Conservation (phyloP, 495 filamentous ascomycete genomes). For the Xanthoparmelia taractica region DNA sequence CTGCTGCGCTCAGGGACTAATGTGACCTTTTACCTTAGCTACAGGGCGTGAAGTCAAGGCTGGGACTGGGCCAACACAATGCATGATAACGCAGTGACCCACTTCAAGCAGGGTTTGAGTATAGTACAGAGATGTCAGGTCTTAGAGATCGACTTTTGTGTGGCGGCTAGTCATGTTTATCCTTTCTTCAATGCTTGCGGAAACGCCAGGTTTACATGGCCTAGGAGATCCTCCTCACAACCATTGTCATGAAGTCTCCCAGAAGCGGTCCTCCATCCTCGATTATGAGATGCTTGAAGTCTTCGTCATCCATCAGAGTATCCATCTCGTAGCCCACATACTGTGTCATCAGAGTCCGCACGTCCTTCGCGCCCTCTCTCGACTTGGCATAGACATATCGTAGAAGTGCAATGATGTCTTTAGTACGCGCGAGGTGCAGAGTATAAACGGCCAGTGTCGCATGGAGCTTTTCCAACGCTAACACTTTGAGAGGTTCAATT, state of each 20-base stretch:
- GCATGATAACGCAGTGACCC: neutral
- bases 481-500: slow-evolving; percentile 26
- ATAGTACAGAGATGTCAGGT: neutral
- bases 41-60: too few species aligned
- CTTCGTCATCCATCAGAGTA: slow-evolving; percentile 27
- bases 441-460: slow-evolving; percentile 30
- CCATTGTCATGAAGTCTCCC: slow-evolving; percentile 24
- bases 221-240: slow-evolving; percentile 20
- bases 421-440: slow-evolving; percentile 24
- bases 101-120: neutral
- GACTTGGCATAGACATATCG: slow-evolving; percentile 29
- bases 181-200: neutral
- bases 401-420: slow-evolving; percentile 30
- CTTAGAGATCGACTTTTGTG: too few species aligned
- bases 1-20: too few species aligned
- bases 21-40: too few species aligned
- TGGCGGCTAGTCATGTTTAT: neutral
- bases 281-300: slow-evolving; percentile 26
- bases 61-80: too few species aligned
- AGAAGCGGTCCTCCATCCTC: slow-evolving; percentile 22
- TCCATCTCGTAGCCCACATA: slow-evolving; percentile 31
- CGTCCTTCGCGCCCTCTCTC: slow-evolving; percentile 9
- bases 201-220: neutral
- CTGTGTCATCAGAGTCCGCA: slow-evolving; percentile 27
- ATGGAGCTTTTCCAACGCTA: slow-evolving; percentile 32